Base-by-base conservation (phyloP, 2,329 filamentous ascomycete genomes). In the Fusarium globosum region DNA sequence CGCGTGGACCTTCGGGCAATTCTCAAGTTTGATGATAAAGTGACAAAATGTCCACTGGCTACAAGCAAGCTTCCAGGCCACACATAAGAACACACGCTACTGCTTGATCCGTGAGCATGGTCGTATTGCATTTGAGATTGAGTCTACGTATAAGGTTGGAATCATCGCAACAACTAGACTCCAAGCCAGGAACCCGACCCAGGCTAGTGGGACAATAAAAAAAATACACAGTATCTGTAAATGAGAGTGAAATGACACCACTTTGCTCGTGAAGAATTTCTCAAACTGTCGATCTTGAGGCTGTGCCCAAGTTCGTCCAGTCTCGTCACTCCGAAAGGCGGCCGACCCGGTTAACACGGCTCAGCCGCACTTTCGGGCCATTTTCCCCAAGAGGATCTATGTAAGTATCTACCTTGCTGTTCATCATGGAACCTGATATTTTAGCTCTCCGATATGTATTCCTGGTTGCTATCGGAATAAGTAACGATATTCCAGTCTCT, bases 11-110 rank as follows among this genome's bases (percentile, higher is more conserved):
- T 16, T 38, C 4, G 21, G 48, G 12, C 7, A 30, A 30, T n/a
- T 6, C 20, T 1, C 12, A 4, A 0, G 13, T 4, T 18, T 7
- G 5, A 1, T 10, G 5, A n/a, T 13, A 18, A 8, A 10, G 11
- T 1, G 13, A 33, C 3, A 1, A 33, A 5, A 3, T 0, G 2
- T 12, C 4, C 18, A 3, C 10, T 20, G 4, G 18, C 2, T 9
- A 3, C 5, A 46, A 20, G 26, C 20, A 33, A 13, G 26, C 26
- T 28, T 28, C 26, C 26, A 28, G 26, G 26, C 26, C 26, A 28
- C 26, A 28, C 26, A 28, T 28, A 7, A 6, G 0, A 16, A n/a
- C 0, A 18, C 5, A 11, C 1, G 1, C 21, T 9, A 8, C 45
- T 0, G 1, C 1, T 33, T 33, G 15, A 18, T 49, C n/a, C 11